These are phyloP conservation scores for Hypoxylon trugodes DNA, from an alignment of 495 filamentous ascomycete species.

Conservation along the genomic window DNA sequence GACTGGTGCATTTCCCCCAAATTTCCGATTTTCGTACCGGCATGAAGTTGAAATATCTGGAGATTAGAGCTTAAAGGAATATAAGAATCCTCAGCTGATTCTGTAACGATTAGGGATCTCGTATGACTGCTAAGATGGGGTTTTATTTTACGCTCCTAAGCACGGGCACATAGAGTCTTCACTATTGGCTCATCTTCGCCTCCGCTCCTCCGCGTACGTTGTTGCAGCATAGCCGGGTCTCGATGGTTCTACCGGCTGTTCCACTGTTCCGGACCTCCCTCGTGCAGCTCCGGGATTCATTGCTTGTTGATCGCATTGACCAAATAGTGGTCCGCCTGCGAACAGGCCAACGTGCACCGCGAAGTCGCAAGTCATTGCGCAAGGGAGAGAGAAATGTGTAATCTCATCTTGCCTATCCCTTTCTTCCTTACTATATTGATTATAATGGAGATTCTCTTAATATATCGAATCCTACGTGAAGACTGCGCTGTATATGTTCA, in stretches of 20 bases:
- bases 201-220: background rate
- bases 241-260: constrained; percentile 34
- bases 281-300: constrained; percentile 32
- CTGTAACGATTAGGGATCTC: background rate
- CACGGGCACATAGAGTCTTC: no score
- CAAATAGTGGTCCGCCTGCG: background rate
- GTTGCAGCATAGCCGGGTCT: constrained; percentile 5
- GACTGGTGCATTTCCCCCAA: background rate
- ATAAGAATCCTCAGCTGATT: constrained; percentile 1
- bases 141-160: no score
- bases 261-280: constrained; percentile 35
- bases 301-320: constrained; percentile 15
- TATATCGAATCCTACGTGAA: no score
- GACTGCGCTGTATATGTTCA: no score
- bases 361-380: background rate
- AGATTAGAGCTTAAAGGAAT: background rate
- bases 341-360: background rate
- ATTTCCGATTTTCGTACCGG: no score
- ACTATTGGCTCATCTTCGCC: no score
- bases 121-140: constrained; percentile 19
- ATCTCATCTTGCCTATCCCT: background rate
- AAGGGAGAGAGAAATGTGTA: constrained; percentile 21
- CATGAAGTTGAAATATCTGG: no score
- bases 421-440: background rate
- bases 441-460: background rate